Base-by-base conservation (phyloP, 2,329 filamentous ascomycete species). In the Xylariaceae sp. region DNA sequence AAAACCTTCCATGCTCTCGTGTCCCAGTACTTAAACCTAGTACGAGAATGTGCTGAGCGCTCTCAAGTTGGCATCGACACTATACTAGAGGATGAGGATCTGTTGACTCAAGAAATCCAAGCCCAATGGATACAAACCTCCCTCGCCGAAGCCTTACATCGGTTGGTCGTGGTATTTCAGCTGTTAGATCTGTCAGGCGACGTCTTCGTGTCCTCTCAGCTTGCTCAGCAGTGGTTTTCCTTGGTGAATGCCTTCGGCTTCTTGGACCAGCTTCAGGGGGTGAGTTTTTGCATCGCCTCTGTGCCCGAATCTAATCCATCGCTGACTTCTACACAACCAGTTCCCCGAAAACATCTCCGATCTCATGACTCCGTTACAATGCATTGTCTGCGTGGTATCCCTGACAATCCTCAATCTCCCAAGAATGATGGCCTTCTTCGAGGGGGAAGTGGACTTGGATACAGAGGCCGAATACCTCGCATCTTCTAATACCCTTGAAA, bases 201-300 rank as follows among this genome's bases (percentile, higher is more conserved):
- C 18, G 73, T 79, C 45, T 82, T 90, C 64, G 78, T 85, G 12
- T 77, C 85, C 16, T 79, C 83, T 18, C 76, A 81, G 14, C 72
- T 86, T 6, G 79, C 92, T 18, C 76, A 84, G 40, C 79, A 83
- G 61, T 96, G 91, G 91, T 91, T 93, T 65, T 76, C 81, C n/a
- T 75, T 93, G 48, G 87, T 93, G 79, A 78, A 82, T 42, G 78
- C 83, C 14, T 87, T 84, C 66, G 77, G 75, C 48, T 96, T 96
- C 68, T 82, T 97, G 61, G 83, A 88, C 54, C 77, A 79, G 9
- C 78, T 93, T 46, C 74, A 79, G 56, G 75, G 78, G 50, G 82
- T 87, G 74, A 74, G 81, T 76, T 12, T 10, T 45, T 1, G 16
- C 20, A 40, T n/a, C 2, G 7, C 45, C 47, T 18, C 29, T 12